These are phyloP conservation scores for Populus trichocarpa DNA, from an alignment of 441 rosid species.

Conservation along the genomic window DNA sequence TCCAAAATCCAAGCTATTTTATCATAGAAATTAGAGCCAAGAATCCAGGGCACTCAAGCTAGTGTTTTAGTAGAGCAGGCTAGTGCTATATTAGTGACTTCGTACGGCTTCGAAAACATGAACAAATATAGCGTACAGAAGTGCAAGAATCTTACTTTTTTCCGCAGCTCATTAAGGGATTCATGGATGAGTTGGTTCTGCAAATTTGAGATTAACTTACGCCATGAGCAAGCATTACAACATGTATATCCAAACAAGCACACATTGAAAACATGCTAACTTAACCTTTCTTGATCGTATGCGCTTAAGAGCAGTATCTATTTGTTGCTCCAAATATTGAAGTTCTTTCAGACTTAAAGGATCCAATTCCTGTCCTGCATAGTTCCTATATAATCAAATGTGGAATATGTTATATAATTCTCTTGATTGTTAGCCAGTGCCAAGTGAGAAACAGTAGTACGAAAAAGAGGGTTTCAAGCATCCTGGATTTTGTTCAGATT, in stretches of 20 bases:
- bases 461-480: too few relatives aligned
- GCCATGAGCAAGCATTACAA: background rate
- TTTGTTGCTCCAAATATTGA: slow-evolving; percentile 61
- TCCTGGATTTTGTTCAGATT: too few relatives aligned
- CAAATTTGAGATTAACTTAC: slow-evolving; percentile 7
- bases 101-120: too few relatives aligned
- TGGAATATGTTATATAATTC: background rate
- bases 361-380: slow-evolving; percentile 45
- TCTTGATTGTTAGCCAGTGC: background rate
- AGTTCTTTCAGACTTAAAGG: slow-evolving; percentile 48
- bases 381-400: slow-evolving; percentile 31
- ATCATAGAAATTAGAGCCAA: too few relatives aligned
- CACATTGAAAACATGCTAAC: background rate
- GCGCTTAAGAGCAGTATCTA: slow-evolving; percentile 54
- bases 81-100: too few relatives aligned
- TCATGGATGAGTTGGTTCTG: slow-evolving; percentile 56
- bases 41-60: too few relatives aligned
- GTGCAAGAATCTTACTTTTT: slow-evolving; percentile 34
- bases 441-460: too few relatives aligned
- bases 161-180: slow-evolving; percentile 44
- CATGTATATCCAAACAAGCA: background rate
- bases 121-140: background rate
- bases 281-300: slow-evolving; percentile 47
- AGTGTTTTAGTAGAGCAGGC: too few relatives aligned
- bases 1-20: too few relatives aligned